A percentile compares a stretch with the other conserved stretches of the same genome.
Evolutionary conservation across 768 basidiomycete genomes (phyloP).

Genomic region (Boletales sp.): DNA sequence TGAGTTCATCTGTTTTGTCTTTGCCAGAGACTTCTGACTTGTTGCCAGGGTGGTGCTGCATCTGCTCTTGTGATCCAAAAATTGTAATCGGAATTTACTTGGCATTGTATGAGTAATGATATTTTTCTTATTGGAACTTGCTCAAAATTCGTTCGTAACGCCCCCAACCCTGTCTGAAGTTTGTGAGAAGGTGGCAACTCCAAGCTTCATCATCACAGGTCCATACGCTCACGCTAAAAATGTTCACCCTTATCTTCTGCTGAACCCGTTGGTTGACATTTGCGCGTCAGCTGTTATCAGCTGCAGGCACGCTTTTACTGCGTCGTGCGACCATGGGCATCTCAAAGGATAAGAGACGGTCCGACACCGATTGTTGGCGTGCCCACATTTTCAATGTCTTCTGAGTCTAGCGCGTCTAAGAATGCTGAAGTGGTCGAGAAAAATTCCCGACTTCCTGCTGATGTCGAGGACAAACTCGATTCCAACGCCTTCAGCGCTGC

Average conservation of each 20-base stretch:
- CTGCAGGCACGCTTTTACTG: not conserved
- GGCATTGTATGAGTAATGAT: slow-evolving; percentile 17
- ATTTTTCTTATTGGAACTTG: slow-evolving; percentile 7
- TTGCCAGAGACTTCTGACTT: slow-evolving; percentile 12
- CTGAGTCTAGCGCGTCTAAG: slow-evolving; percentile 8
- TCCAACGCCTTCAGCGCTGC: slow-evolving; percentile 32
- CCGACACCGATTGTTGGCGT: not conserved
- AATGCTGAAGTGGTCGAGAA: slow-evolving; percentile 14
- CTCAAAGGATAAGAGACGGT: slow-evolving; percentile 9
- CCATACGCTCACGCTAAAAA: slow-evolving; percentile 9
- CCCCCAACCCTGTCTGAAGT: slow-evolving; percentile 6
- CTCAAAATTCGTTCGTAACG: not conserved
- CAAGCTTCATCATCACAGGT: not conserved
- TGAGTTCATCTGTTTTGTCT: slow-evolving; percentile 39
- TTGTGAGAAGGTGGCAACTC: slow-evolving; percentile 11
- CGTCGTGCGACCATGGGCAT: slow-evolving; percentile 7
- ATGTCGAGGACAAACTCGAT: slow-evolving; percentile 26
- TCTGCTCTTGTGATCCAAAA: slow-evolving; percentile 89
- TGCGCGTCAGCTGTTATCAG: slow-evolving; percentile 7
- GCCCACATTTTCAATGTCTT: slow-evolving; percentile 16
- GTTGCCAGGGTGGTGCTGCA: slow-evolving; percentile 79
- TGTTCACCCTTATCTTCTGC: slow-evolving; percentile 17
- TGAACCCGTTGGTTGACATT: not conserved
- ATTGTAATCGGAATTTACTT: slow-evolving; percentile 45
- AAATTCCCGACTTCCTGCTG: not conserved